Conservation (phyloP, 495 filamentous ascomycete species). For the Xylaria sp. region DNA sequence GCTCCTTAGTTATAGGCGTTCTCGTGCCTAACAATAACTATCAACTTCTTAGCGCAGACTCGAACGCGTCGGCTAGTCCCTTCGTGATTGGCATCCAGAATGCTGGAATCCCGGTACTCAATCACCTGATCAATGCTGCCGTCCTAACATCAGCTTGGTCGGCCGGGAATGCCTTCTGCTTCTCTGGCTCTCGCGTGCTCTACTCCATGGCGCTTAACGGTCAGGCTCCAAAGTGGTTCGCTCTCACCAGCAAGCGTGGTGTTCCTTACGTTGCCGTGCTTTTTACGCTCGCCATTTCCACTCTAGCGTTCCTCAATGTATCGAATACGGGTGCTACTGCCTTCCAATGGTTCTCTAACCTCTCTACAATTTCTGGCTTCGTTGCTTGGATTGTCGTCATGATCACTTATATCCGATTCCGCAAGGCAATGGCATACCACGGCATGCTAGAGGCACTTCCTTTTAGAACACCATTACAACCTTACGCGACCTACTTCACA, state of each 20-base stretch:
- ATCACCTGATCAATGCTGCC: slow-evolving; percentile 57
- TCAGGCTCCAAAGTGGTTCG: slow-evolving; percentile 67
- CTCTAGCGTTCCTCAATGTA: slow-evolving; percentile 69
- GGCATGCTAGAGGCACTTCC: slow-evolving; percentile 47
- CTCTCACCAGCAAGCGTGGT: slow-evolving; percentile 59
- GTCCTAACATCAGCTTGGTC: slow-evolving; percentile 60
- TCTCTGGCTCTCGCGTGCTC: slow-evolving; percentile 80
- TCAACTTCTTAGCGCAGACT: slow-evolving; percentile 57
- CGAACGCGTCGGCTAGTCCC: slow-evolving; percentile 69
- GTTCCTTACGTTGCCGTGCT: slow-evolving; percentile 71
- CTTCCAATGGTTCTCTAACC: slow-evolving; percentile 66
- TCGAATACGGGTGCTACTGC: slow-evolving; percentile 60
- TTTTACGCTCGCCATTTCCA: slow-evolving; percentile 56
- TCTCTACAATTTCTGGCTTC: slow-evolving; percentile 57
- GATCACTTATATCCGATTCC: slow-evolving; percentile 57
- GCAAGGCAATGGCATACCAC: slow-evolving; percentile 47
- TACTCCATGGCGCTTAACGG: slow-evolving; percentile 70
- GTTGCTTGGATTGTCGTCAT: slow-evolving; percentile 59
- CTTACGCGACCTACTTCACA: slow-evolving; percentile 48
- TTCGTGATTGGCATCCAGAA: slow-evolving; percentile 58
- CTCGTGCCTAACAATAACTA: slow-evolving; percentile 65
- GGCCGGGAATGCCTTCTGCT: slow-evolving; percentile 78
- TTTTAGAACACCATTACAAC: slow-evolving; percentile 50
- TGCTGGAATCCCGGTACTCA: slow-evolving; percentile 52
- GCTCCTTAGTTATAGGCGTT: slow-evolving; percentile 73